A percentile compares a stretch with the other conserved stretches of the same genome.
Evolutionary conservation across 1,284 basidiomycete species (phyloP).

Genomic region (Tremellales sp.): DNA sequence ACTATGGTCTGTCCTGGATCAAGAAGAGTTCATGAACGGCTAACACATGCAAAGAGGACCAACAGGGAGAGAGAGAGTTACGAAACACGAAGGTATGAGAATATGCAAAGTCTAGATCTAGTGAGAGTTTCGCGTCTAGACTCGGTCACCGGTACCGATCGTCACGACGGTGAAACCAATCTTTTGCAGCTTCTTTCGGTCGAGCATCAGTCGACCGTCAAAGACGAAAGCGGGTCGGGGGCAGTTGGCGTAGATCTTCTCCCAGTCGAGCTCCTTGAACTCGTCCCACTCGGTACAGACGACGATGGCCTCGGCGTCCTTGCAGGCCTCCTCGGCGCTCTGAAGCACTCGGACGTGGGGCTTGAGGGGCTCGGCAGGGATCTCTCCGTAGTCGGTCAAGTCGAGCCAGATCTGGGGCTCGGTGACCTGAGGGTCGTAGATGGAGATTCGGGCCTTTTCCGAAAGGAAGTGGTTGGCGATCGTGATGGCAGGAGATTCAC

Average conservation of each 20-base stretch:
- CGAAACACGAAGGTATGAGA: too few species aligned
- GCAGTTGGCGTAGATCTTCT: conserved; percentile 74
- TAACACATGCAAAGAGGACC: too few species aligned
- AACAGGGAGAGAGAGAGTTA: too few species aligned
- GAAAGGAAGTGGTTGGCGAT: conserved; percentile 89
- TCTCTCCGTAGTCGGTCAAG: conserved; percentile 52
- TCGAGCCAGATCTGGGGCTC: conserved; percentile 55
- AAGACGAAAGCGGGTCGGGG: conserved; percentile 95
- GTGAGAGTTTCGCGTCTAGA: conserved; percentile 29
- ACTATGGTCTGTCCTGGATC: too few species aligned
- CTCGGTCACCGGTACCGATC: conserved; percentile 47
- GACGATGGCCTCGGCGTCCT: conserved; percentile 84
- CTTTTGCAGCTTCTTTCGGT: conserved; percentile 68
- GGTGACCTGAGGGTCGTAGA: conserved; percentile 85
- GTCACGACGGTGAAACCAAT: conserved; percentile 86
- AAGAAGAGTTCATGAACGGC: too few species aligned
- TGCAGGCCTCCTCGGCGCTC: conserved; percentile 81
- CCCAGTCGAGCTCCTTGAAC: conserved; percentile 89
- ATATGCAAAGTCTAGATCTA: too few species aligned
- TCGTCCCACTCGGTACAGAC: conserved; percentile 92
- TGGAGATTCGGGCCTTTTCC: conserved; percentile 77
- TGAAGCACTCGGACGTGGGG: conserved; percentile 75
- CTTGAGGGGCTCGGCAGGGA: conserved; percentile 56
- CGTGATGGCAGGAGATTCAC: conserved; percentile 94
- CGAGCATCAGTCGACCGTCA: conserved; percentile 65